Evolutionary conservation across 257 asterid species (phyloP), one percentile per base, ranked within the genome.

Genomic region (Plantago elongata): DNA sequence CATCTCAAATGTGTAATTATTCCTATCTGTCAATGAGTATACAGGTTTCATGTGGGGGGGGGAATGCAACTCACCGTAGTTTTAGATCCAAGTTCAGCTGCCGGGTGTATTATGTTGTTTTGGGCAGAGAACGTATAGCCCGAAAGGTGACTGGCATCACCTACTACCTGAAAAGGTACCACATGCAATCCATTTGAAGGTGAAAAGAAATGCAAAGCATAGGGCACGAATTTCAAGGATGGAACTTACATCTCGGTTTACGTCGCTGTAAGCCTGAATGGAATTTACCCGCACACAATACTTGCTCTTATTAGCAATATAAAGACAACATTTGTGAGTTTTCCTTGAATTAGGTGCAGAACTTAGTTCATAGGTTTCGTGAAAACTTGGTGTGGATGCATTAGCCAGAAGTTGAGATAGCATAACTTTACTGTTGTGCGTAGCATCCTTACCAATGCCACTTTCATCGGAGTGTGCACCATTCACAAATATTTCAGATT

Each of bases 271-370:
- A 49, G 99, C 89, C 69, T 92, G 99, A 66, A 92, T 79, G 61
- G 99, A 84, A 72, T 83, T 89, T 56, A 92, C 65, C 57, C 94
- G 86, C 8, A 81, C 93, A 66, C 99, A 92, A 71, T 92, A 92
- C 66, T 86, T 87, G 89, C 82, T 86, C 74, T 92, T 89, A 77
- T 77, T 83, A 57, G 97, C 95, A 74, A 89, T 85, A 70, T 84
- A 87, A 72, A 86, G 91, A 77, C 95, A 89, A 69, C 99, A 92
- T 45, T 92, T 92, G 65, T 92, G 96, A 46, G 95, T 81, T 67
- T 83, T 84, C 68, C 73, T 79, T 49, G 64, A 51, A 68, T 45
- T 54, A 18, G 83, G 73, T 65, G 81, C 79, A 66, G 78, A 70
- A 63, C 86, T 87, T 79, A 83, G 64, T 7, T 89, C 83, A 69